Evolutionary conservation across 163 green algal genomes (phyloP).

Genomic region (Botryococcus braunii): DNA sequence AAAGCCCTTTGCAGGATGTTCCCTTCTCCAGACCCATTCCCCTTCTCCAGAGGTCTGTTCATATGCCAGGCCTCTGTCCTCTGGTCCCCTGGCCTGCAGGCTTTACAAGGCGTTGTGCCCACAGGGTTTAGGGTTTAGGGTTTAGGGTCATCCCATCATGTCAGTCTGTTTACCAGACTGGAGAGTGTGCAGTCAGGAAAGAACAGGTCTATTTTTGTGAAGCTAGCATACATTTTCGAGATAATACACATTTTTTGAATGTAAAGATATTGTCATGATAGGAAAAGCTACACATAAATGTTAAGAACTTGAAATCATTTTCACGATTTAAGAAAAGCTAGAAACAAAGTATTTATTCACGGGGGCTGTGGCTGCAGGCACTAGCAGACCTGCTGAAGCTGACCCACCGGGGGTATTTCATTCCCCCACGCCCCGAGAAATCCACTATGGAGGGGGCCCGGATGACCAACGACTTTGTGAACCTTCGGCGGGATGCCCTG

Average conservation of each 20-base stretch:
- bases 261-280: background rate
- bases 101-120: too few relatives aligned
- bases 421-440: constrained; percentile 54
- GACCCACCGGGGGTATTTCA: constrained; percentile 46
- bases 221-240: background rate
- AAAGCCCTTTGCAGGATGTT: too few relatives aligned
- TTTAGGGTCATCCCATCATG: too few relatives aligned
- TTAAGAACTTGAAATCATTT: background rate
- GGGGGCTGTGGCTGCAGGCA: constrained; percentile 18
- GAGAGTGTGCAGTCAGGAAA: too few relatives aligned
- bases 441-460: constrained; percentile 32
- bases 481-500: constrained; percentile 29
- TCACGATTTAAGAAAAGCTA: background rate
- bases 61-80: too few relatives aligned
- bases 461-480: constrained; percentile 27
- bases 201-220: background rate
- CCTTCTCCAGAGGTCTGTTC: too few relatives aligned
- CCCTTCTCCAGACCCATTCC: too few relatives aligned
- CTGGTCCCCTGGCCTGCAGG: too few relatives aligned
- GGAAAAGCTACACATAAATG: background rate
- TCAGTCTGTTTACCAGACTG: too few relatives aligned
- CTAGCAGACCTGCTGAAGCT: constrained; percentile 41
- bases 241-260: background rate
- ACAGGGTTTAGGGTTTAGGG: too few relatives aligned
- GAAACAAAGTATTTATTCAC: background rate